Evolutionary conservation across 306 rosid genomes (phyloP).

Genomic region (Abrus pulchellus): DNA sequence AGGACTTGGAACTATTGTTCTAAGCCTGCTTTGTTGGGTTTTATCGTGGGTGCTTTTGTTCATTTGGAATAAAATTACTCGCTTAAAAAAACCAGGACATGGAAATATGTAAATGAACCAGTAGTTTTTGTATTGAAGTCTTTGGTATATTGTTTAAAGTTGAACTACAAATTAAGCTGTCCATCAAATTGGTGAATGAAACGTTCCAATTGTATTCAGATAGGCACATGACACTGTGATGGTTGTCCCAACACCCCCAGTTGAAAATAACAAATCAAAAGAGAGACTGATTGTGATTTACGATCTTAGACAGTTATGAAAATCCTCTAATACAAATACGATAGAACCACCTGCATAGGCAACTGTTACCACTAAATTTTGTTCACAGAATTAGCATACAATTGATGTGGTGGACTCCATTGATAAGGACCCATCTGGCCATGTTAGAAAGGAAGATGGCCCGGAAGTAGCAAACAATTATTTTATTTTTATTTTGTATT

Average conservation of each 20-base stretch:
- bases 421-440: constrained; percentile 43
- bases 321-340: constrained; percentile 20
- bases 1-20: not conserved
- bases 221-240: constrained; percentile 35
- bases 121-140: not conserved
- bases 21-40: not conserved
- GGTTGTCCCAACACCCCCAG: constrained; percentile 50
- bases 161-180: not conserved
- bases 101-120: constrained; percentile 14
- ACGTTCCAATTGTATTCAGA: constrained; percentile 1
- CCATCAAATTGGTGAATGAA: constrained; percentile 35
- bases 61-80: too few species aligned
- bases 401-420: constrained; percentile 44
- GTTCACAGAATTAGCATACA: constrained; percentile 44
- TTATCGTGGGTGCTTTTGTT: not conserved
- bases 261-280: constrained; percentile 56
- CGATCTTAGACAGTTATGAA: constrained; percentile 23
- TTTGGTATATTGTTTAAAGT: constrained; percentile 14
- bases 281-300: constrained; percentile 42
- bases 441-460: constrained; percentile 36
- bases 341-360: constrained; percentile 47
- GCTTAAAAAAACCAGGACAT: not conserved
- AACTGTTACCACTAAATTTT: constrained; percentile 43
- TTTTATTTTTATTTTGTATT: not conserved
- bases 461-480: not conserved